Base-by-base conservation (phyloP, 139 green algal genomes). In the Micractinium conductrix region DNA sequence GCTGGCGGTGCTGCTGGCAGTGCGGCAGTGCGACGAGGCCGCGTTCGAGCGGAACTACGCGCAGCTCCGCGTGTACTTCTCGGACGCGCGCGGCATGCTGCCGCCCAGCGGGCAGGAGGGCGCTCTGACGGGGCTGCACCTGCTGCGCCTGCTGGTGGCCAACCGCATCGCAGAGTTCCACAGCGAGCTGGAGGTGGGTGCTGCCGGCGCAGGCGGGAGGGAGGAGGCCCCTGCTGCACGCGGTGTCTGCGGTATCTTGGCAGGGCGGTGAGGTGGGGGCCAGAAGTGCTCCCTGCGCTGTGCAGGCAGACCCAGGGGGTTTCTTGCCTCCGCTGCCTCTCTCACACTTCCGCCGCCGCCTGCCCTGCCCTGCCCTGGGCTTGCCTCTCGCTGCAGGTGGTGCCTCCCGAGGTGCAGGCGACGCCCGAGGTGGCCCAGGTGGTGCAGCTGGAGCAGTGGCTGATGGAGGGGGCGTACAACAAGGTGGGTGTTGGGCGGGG, bases 151-250 rank as follows among this genome's bases (percentile, higher is more conserved):
- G 80, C 91, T 99, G 55, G 95, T 98, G 45, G 91, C 96, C 67
- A 99, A 99, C 88, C 91, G 97, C 63, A 98, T 97, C 74, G 96
- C 97, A 30, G 97, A 99, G 88, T 99, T 99, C 81, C 97, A 99
- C 91, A 98, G 94, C 2, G 95, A 98, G 84, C 90, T 99, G 60
- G 97, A 99, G 88, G 85, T 97, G 33, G 37, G 70, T 30, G 65
- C n/a, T n/a, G n/a, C n/a, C n/a, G n/a, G n/a, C n/a, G n/a, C n/a
- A n/a, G n/a, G n/a, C n/a, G n/a, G n/a, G n/a, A n/a, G n/a, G n/a
- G n/a, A n/a, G n/a, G n/a, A n/a, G n/a, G n/a, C n/a, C n/a, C n/a
- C n/a, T n/a, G n/a, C n/a, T n/a, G n/a, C n/a, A n/a, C n/a, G n/a
- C n/a, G n/a, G n/a, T n/a, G n/a, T n/a, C n/a, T n/a, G n/a, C n/a